Evolutionary conservation across 176 grass and related monocot species (phyloP).

Genomic region (Paspalum vaginatum): DNA sequence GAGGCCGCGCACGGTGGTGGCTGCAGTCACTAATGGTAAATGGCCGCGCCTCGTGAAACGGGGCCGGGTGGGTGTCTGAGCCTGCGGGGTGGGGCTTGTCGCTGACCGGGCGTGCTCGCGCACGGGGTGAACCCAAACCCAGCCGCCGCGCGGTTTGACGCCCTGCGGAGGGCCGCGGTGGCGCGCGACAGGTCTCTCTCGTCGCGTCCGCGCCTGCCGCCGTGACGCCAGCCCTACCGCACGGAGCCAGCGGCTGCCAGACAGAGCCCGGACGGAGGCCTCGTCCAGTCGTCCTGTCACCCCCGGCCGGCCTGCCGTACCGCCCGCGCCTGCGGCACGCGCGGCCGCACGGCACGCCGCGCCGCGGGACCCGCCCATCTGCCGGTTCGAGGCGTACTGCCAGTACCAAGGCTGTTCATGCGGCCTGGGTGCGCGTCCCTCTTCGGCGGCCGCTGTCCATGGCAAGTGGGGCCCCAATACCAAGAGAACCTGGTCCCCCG

Average conservation of each 20-base stretch:
- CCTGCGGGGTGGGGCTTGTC: constrained; percentile 6
- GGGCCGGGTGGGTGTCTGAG: constrained; percentile 8
- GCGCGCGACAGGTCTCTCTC: constrained; percentile 4
- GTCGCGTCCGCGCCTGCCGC: background rate
- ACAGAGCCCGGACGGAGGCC: constrained; percentile 1
- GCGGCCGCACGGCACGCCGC: constrained; percentile 24
- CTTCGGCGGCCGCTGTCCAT: background rate
- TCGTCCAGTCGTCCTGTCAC: constrained; percentile 18
- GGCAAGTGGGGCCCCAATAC: background rate
- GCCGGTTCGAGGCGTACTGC: background rate
- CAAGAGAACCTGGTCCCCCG: background rate
- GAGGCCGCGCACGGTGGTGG: background rate
- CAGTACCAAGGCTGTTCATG: background rate
- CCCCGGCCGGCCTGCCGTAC: constrained; percentile 29
- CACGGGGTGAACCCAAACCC: background rate
- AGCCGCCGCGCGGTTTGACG: constrained; percentile 93
- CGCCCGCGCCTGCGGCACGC: constrained; percentile 20
- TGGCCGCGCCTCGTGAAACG: constrained; percentile 43
- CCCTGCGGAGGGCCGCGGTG: constrained; percentile 38
- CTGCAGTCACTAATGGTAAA: constrained; percentile 17
- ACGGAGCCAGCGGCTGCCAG: background rate
- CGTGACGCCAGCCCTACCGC: constrained; percentile 89
- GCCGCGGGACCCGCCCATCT: background rate
- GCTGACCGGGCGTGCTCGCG: constrained; percentile 15
- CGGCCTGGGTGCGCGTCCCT: background rate